Evolutionary conservation across 2,329 filamentous ascomycete species (phyloP).

Genomic region (Thelonectria blattea): DNA sequence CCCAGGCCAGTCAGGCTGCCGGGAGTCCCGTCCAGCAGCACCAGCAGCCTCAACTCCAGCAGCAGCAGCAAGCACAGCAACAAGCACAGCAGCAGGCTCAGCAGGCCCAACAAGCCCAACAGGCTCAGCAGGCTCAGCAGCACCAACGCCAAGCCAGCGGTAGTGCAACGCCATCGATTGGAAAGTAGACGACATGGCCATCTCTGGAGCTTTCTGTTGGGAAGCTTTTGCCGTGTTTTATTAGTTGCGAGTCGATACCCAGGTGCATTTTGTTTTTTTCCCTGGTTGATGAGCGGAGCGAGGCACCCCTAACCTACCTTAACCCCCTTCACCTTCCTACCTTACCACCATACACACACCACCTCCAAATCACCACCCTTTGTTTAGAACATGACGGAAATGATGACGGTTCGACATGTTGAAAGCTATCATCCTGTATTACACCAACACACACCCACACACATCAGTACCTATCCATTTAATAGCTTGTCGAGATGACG

Average conservation of each 20-base stretch:
- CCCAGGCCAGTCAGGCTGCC: constrained; percentile 45
- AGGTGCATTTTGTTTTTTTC: too few species aligned
- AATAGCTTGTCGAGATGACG: constrained; percentile 28
- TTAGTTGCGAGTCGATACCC: neutral
- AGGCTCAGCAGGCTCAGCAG: neutral
- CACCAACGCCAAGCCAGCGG: constrained; percentile 47
- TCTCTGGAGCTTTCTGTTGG: neutral
- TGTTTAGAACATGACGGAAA: constrained; percentile 19
- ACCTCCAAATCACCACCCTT: neutral
- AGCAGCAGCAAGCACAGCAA: constrained; percentile 46
- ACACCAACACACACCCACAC: constrained; percentile 7
- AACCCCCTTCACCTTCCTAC: too few species aligned
- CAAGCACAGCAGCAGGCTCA: constrained; percentile 39
- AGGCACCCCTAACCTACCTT: neutral
- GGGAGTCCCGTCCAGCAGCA: constrained; percentile 39
- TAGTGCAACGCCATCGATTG: constrained; percentile 47
- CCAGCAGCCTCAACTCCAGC: constrained; percentile 22
- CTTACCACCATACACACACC: too few species aligned
- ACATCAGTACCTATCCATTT: constrained; percentile 13
- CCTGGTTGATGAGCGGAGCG: too few species aligned
- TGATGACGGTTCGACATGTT: constrained; percentile 23
- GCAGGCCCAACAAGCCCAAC: constrained; percentile 31
- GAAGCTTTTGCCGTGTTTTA: constrained; percentile 2
- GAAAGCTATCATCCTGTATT: constrained; percentile 26
- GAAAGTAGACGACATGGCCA: constrained; percentile 26